Percentiles rank a stretch among this genome's conserved stretches.
Evolutionary conservation across 2,329 filamentous ascomycete species (phyloP).

Genomic region (Epicoccum sorghinum): DNA sequence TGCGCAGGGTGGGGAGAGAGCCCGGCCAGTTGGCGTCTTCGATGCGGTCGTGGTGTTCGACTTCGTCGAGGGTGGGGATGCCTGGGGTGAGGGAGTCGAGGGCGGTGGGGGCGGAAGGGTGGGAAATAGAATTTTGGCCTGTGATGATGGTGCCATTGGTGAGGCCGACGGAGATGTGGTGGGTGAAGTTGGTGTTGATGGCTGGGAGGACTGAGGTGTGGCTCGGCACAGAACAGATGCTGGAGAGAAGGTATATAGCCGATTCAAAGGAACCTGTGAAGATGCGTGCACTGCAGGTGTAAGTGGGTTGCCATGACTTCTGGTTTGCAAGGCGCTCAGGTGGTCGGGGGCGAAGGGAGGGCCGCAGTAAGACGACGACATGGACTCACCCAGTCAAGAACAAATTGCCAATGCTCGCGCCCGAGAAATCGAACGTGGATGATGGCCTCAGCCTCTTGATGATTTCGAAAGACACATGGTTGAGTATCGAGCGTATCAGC

Average conservation of each 20-base stretch:
- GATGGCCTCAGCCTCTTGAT: constrained; percentile 55
- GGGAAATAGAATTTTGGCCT: constrained; percentile 73
- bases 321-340: no score
- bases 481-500: constrained; percentile 58
- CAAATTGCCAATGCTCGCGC: constrained; percentile 58
- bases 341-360: no score
- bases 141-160: constrained; percentile 78
- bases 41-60: constrained; percentile 66
- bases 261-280: constrained; percentile 94
- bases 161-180: constrained; percentile 88
- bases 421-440: constrained; percentile 56
- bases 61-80: constrained; percentile 45
- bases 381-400: constrained; percentile 58
- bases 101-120: constrained; percentile 38
- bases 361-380: neutral
- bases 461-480: constrained; percentile 57
- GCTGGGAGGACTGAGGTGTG: constrained; percentile 82
- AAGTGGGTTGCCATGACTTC: neutral
- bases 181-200: constrained; percentile 93
- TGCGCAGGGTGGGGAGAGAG: constrained; percentile 77
- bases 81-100: constrained; percentile 26
- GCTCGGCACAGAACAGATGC: constrained; percentile 82
- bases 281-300: constrained; percentile 70
- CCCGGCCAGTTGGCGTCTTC: constrained; percentile 85
- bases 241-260: constrained; percentile 86